Base-by-base conservation (phyloP, 352 stramenopile genomes). In the Aphanomyces cochlioides region DNA sequence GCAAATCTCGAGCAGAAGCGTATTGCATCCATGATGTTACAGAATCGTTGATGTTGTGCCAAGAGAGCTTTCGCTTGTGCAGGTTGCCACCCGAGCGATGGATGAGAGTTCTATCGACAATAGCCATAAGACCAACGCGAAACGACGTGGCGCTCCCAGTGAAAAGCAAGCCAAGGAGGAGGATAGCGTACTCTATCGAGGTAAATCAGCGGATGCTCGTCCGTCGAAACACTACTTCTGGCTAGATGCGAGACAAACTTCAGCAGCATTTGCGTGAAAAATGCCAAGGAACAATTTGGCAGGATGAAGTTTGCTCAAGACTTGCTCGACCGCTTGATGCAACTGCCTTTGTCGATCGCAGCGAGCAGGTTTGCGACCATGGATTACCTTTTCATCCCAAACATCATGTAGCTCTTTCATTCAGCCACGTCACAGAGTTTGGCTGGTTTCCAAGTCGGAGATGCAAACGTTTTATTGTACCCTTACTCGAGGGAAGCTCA, bases 281-380 rank as follows among this genome's bases (percentile, higher is more conserved):
- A 41, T 78, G 84, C 43, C 73, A 76, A n/a, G 81, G 81, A 15
- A 47, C 76, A 17, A 78, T 84, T 12, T 88, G 81, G 81, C 71
- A 84, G 17, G 83, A 84, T 48, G 79, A 88, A 59, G 72, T 88
- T 13, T 78, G 81, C 0, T 88, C 81, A 13, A 63, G 63, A 4
- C 74, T 88, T 5, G 79, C 79, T 13, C 74, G 81, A 39, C 81
- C 81, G 34, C 73, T 88, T 1, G 84, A 79, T 69, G 79, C 81
- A 7, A 77, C 78, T 4, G 73, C 69, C 4, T 88, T 85, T 57
- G 81, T 79, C 47, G 69, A 66, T 57, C 77, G 79, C 34, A 70
- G 56, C 0, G 78, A 87, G 37, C 81, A 61, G 40, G 64, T 70
- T n/a, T n/a, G 7, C 50, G 7, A 12, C 38, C 15, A 37, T 61